Conservation (phyloP, 495 filamentous ascomycete genomes). For the Daldinia loculata region DNA sequence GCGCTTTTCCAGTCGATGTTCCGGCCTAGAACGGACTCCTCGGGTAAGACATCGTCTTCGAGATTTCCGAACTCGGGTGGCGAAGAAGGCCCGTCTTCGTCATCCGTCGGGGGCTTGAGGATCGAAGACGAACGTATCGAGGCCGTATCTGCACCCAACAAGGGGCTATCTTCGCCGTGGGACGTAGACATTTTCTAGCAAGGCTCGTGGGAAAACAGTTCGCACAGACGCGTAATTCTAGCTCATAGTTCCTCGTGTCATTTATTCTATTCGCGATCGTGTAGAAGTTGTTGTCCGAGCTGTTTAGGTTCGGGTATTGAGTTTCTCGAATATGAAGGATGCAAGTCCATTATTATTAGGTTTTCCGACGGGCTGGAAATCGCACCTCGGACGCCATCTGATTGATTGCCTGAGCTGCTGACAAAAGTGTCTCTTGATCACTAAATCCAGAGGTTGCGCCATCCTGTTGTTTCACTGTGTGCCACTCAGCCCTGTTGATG, state of each 20-base stretch:
- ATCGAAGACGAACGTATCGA: slow-evolving; percentile 28
- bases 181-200: slow-evolving; percentile 23
- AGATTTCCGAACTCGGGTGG: slow-evolving; percentile 46
- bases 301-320: neutral
- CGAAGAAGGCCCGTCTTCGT: slow-evolving; percentile 29
- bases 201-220: neutral
- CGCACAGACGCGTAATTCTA: slow-evolving; percentile 12
- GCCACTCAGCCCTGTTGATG: slow-evolving; percentile 36
- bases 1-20: slow-evolving; percentile 73
- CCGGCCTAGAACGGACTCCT: slow-evolving; percentile 69
- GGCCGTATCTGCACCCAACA: slow-evolving; percentile 25
- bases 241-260: neutral
- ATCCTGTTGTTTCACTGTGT: slow-evolving; percentile 36
- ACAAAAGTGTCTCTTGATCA: slow-evolving; percentile 38
- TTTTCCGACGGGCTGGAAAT: slow-evolving; percentile 11
- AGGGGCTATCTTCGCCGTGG: slow-evolving; percentile 25
- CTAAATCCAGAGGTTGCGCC: slow-evolving; percentile 33
- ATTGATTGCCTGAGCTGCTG: slow-evolving; percentile 33
- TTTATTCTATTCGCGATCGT: neutral
- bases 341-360: slow-evolving; percentile 4
- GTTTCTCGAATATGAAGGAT: slow-evolving; percentile 1
- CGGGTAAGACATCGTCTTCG: slow-evolving; percentile 68
- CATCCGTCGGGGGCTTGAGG: slow-evolving; percentile 17
- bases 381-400: slow-evolving; percentile 28
- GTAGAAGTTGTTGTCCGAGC: neutral